phyloP scores from a whole-genome alignment of 768 basidiomycete species.

The Nidularia sp. region DNA sequence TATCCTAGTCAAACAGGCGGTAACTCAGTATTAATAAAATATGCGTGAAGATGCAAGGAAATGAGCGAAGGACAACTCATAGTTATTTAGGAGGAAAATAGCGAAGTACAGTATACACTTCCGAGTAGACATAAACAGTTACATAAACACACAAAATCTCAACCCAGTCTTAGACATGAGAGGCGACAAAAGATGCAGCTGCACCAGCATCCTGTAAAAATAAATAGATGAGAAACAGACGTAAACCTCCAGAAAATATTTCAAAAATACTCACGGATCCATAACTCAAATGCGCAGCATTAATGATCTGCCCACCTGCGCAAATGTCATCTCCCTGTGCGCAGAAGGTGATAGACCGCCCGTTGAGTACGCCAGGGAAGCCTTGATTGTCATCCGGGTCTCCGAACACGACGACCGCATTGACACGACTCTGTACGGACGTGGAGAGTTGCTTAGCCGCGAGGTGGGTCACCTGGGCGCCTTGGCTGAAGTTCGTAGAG shows the following conservation, averaged over 20 bases:
- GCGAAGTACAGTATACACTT: no score
- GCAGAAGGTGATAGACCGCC: constrained; percentile 22
- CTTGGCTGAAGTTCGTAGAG: constrained; percentile 13
- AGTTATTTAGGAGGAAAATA: no score
- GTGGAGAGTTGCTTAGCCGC: constrained; percentile 28
- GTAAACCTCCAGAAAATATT: neutral
- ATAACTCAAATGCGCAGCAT: constrained; percentile 18
- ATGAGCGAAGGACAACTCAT: no score
- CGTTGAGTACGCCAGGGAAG: constrained; percentile 20
- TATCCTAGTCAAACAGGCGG: no score
- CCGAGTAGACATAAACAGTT: no score
- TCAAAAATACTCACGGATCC: constrained; percentile 9
- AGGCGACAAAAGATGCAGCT: constrained; percentile 6
- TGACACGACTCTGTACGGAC: constrained; percentile 17
- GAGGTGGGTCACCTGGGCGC: constrained; percentile 32
- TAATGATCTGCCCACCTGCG: constrained; percentile 15
- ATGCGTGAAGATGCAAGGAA: no score
- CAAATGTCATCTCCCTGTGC: constrained; percentile 27
- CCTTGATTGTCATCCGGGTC: constrained; percentile 26
- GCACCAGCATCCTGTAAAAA: constrained; percentile 4
- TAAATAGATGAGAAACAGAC: neutral
- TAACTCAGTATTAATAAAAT: no score
- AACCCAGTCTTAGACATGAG: neutral
- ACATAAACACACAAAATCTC: no score
- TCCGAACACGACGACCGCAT: constrained; percentile 28